A percentile compares a stretch with the other conserved stretches of the same genome.
phyloP scores from a whole-genome alignment of 306 rosid species.

The Sicyos edulis region DNA sequence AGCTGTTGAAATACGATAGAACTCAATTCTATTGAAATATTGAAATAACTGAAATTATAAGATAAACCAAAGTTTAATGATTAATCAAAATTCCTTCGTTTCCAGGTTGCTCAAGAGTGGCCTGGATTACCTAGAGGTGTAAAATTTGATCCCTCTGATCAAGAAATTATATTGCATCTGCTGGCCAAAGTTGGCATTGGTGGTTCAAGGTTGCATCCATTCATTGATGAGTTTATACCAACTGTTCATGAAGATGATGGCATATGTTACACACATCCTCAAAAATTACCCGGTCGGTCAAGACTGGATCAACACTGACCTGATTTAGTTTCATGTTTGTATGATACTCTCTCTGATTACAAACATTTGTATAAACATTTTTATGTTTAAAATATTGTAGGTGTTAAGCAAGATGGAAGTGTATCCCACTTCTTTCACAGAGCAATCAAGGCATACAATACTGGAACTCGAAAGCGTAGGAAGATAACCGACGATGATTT shows the following conservation, averaged over 20 bases:
- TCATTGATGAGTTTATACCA: conserved; percentile 22
- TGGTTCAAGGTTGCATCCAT: conserved; percentile 15
- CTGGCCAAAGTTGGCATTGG: conserved; percentile 23
- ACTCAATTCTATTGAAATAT: too few relatives aligned
- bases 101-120: conserved; percentile 26
- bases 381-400: conserved; percentile 22
- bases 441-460: conserved; percentile 61
- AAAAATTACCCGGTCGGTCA: conserved; percentile 23
- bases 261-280: conserved; percentile 26
- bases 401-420: conserved; percentile 61
- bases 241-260: conserved; percentile 20
- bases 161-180: conserved; percentile 21
- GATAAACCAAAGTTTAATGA: too few relatives aligned
- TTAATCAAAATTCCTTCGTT: conserved; percentile 9
- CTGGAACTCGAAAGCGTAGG: conserved; percentile 62
- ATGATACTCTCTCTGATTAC: background rate
- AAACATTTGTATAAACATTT: background rate
- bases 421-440: conserved; percentile 55
- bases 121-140: conserved; percentile 24
- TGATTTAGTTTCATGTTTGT: background rate
- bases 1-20: background rate
- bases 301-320: background rate
- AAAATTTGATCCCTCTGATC: conserved; percentile 26
- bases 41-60: too few relatives aligned
- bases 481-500: conserved; percentile 43